Percentiles rank a stretch among this genome's conserved stretches.
Conservation (phyloP, 169 alveolate species). For the Besnoitia besnoiti region DNA sequence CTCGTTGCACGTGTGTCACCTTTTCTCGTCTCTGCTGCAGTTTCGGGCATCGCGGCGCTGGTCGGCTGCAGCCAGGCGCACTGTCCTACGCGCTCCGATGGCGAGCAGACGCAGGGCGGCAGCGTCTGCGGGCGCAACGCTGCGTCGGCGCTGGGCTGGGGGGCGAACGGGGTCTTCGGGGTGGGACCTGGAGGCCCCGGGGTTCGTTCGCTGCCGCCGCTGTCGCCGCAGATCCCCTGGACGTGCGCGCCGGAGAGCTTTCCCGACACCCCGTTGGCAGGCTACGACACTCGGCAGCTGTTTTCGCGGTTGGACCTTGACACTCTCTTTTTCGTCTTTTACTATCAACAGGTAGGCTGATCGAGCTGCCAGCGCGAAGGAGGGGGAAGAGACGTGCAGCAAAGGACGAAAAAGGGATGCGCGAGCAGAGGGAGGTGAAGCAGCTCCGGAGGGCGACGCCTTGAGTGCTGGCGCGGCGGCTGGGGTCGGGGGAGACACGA, state of each 20-base stretch:
- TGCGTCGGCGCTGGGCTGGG: not conserved
- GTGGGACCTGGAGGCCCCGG: conserved; percentile 23
- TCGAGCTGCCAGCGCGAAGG: not conserved
- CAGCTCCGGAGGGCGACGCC: not conserved
- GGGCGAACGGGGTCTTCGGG: not conserved
- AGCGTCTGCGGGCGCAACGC: not conserved
- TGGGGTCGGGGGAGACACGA: not conserved
- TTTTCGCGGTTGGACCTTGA: conserved; percentile 41
- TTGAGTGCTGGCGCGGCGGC: not conserved
- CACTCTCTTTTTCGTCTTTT: conserved; percentile 67
- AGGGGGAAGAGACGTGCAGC: not conserved
- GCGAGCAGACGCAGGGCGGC: not conserved
- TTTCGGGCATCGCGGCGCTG: not conserved
- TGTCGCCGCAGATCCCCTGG: conserved; percentile 33
- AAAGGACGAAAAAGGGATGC: not conserved
- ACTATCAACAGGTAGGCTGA: conserved; percentile 64
- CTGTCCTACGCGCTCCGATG: conserved; percentile 15
- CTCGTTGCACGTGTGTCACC: too few species aligned
- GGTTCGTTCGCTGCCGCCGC: not conserved
- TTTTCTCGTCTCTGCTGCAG: not conserved
- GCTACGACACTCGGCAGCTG: conserved; percentile 1
- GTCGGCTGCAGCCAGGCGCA: conserved; percentile 32
- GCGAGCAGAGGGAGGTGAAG: not conserved
- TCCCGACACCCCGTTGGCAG: conserved; percentile 32
- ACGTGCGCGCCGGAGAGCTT: conserved; percentile 43